These are phyloP conservation scores for Botrytis fabae DNA, from an alignment of 2,329 filamentous ascomycete genomes.

Conservation along the genomic window DNA sequence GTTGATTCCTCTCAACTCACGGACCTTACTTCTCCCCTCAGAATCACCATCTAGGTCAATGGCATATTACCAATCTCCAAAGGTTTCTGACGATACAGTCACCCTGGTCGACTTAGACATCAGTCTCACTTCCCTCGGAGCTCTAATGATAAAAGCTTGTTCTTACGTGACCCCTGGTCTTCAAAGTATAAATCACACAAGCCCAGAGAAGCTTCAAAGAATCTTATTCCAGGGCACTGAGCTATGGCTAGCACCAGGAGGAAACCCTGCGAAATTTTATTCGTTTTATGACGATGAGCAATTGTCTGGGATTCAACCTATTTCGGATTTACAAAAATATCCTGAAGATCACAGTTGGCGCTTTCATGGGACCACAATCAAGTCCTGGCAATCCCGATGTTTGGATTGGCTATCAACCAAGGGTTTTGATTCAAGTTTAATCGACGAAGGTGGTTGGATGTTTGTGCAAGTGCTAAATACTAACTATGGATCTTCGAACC, in stretches of 20 bases:
- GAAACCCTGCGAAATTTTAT: slow-evolving; percentile 39
- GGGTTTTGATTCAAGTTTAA: slow-evolving; percentile 33
- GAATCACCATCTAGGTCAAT: slow-evolving; percentile 11
- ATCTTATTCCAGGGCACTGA: slow-evolving; percentile 30
- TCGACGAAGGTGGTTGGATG: slow-evolving; percentile 40
- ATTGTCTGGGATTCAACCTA: slow-evolving; percentile 27
- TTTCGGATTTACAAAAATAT: slow-evolving; percentile 30
- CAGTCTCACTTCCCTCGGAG: slow-evolving; percentile 39
- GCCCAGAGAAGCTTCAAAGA: slow-evolving; percentile 14
- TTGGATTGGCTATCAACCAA: slow-evolving; percentile 40
- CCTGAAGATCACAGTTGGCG: slow-evolving; percentile 26
- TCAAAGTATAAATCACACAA: slow-evolving; percentile 28
- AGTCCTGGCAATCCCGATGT: slow-evolving; percentile 38
- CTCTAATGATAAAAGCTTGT: slow-evolving; percentile 39
- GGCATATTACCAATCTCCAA: slow-evolving; percentile 7
- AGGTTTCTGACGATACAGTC: slow-evolving; percentile 23
- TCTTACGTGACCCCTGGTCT: slow-evolving; percentile 35
- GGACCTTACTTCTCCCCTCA: slow-evolving; percentile 37
- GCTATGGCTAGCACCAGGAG: slow-evolving; percentile 40
- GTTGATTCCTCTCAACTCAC: slow-evolving; percentile 40
- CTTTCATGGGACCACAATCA: slow-evolving; percentile 32
- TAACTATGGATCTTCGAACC: slow-evolving; percentile 31
- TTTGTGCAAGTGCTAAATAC: slow-evolving; percentile 38
- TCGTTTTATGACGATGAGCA: slow-evolving; percentile 31
- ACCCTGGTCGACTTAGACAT: slow-evolving; percentile 40